Percentiles rank a stretch among this genome's conserved stretches.
Evolutionary conservation across 2,329 filamentous ascomycete genomes (phyloP).

Genomic region (Dothideomycetidae sp.): DNA sequence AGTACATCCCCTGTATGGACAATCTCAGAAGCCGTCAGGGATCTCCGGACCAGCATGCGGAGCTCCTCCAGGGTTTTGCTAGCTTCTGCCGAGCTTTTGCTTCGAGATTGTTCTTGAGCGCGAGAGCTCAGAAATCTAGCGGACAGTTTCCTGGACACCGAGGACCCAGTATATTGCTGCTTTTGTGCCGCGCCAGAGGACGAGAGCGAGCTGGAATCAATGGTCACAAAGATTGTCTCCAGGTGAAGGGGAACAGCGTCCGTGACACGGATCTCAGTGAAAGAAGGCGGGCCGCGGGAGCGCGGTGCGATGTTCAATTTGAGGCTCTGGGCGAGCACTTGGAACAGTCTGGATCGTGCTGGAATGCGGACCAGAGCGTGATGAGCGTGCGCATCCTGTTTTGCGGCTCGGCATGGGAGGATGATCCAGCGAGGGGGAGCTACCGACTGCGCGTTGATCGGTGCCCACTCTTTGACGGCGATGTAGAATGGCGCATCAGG

Average conservation of each 20-base stretch:
- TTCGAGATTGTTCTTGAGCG: not conserved
- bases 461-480: constrained; percentile 60
- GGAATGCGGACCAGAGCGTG: constrained; percentile 71
- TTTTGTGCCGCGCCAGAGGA: constrained; percentile 71
- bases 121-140: constrained; percentile 2
- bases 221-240: constrained; percentile 72
- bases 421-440: constrained; percentile 69
- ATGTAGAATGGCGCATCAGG: constrained; percentile 42
- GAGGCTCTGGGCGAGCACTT: constrained; percentile 39
- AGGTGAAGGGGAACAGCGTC: constrained; percentile 68
- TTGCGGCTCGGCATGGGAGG: constrained; percentile 51
- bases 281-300: constrained; percentile 55
- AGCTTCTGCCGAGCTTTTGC: constrained; percentile 1
- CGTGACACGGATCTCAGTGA: constrained; percentile 71
- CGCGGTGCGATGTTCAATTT: constrained; percentile 8
- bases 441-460: constrained; percentile 34
- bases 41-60: constrained; percentile 46
- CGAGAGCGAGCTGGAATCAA: constrained; percentile 67
- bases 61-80: constrained; percentile 13
- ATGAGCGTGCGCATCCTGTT: constrained; percentile 41
- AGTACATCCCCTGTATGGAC: constrained; percentile 76
- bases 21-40: constrained; percentile 56
- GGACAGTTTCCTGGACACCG: constrained; percentile 15
- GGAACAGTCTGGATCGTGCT: constrained; percentile 53
- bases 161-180: constrained; percentile 58